Evolutionary conservation across 2,329 filamentous ascomycete genomes (phyloP).

Genomic region (Penicillium expansum): DNA sequence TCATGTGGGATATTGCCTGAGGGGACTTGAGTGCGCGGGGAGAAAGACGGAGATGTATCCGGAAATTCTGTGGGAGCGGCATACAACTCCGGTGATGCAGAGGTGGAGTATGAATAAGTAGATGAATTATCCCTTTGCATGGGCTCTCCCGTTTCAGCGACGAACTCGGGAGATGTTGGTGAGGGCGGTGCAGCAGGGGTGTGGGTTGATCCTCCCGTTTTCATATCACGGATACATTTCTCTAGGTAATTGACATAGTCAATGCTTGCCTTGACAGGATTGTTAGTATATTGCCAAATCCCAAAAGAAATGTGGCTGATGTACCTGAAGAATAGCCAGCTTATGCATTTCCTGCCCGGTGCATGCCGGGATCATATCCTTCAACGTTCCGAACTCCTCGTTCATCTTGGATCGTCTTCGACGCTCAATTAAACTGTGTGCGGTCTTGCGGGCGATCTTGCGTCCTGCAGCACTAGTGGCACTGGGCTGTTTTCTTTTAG

Average conservation of each 20-base stretch:
- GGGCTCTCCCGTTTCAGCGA: conserved; percentile 20
- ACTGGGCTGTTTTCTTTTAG: conserved; percentile 74
- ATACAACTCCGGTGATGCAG: conserved; percentile 37
- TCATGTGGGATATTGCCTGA: conserved; percentile 22
- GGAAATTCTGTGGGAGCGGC: conserved; percentile 21
- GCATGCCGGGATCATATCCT: conserved; percentile 93
- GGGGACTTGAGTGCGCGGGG: conserved; percentile 30
- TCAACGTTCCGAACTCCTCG: conserved; percentile 90
- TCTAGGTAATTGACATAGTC: conserved; percentile 95
- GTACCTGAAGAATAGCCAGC: conserved; percentile 85
- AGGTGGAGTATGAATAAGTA: conserved; percentile 31
- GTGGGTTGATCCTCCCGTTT: conserved; percentile 48
- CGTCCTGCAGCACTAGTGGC: conserved; percentile 80
- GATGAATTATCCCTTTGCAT: conserved; percentile 18
- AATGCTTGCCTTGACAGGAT: conserved; percentile 75
- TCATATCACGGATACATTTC: conserved; percentile 77
- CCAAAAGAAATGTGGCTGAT: conserved; percentile 24
- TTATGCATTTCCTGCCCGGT: conserved; percentile 97
- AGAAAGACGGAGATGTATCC: conserved; percentile 35
- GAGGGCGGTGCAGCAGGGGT: conserved; percentile 30
- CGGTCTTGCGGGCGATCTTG: conserved; percentile 93
- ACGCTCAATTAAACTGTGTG: conserved; percentile 91
- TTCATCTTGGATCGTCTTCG: conserved; percentile 95
- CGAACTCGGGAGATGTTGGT: conserved; percentile 36
- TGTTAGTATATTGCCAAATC: conserved; percentile 5